Base-by-base conservation (phyloP, 257 asterid genomes). In the Salvia splendens region DNA sequence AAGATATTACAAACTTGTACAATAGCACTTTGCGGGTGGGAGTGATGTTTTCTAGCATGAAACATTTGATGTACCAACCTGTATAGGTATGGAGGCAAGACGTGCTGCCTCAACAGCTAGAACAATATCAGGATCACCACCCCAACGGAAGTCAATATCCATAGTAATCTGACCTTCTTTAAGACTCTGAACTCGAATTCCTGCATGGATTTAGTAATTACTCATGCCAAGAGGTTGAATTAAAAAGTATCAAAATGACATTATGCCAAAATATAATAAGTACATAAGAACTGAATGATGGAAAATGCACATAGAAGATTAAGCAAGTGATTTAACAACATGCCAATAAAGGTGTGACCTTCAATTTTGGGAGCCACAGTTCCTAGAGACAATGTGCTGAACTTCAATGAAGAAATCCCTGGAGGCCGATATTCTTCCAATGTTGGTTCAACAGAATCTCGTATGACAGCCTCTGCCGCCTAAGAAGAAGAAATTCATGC, bases 111-210 rank as follows among this genome's bases (percentile, higher is more conserved):
- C 95, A 72, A 93, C 93, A 60, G 86, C 99, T 79, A 93, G 79
- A 72, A 93, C 56, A 40, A 93, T 93, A 84, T 83, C 85, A 17
- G 99, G 99, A 83, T 93, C 92, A 69, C 99, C 99, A 73, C 99
- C 99, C 96, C 97, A 93, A 56, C 97, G 87, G 46, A 93, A 77
- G 73, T 93, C 99, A 59, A 93, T 90, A 65, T 93, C 99, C 99
- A 93, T 93, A 1, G 89, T 93, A 65, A 93, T 83, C 74, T 93
- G 99, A 72, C 97, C 99, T 76, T 90, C 82, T 77, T 93, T 90
- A 60, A 93, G 91, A 76, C 92, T 90, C 86, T 93, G 99, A 74
- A 93, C 96, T 72, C 99, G 95, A 72, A 93, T 90, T 68, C 99
- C 99, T 93, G 88, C 80, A 75, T 65, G 59, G 55, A 63, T 70